Base-by-base conservation (phyloP, 2,329 filamentous ascomycete genomes). In the Aspergillus oerlinghausenensis region DNA sequence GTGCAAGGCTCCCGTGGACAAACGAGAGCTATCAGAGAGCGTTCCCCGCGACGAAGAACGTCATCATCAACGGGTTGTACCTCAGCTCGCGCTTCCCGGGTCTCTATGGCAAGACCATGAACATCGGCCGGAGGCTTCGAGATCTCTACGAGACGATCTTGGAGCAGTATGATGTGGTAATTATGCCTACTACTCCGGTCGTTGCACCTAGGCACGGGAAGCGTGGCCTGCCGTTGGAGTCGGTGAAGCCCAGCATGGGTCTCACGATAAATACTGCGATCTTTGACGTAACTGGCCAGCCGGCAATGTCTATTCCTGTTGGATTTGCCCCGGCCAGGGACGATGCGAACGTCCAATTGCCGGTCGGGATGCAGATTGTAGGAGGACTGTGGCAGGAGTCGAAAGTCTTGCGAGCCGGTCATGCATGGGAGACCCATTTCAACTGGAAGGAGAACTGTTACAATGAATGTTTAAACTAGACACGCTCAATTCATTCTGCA, bases 281-380 rank as follows among this genome's bases (percentile, higher is more conserved):
- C 2, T 85, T 85, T 67, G 82, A 85, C 61, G 74, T 80, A 2
- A 84, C 81, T 0, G 82, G 82, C 0, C 82, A 84, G 60, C 82
- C 83, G 0, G 83, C 81, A 0, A 64, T 85, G 60, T 75, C 78
- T 0, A 69, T 84, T 49, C 82, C 82, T 0, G 71, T 81, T 35
- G 82, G 82, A 0, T 76, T 79, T 61, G 69, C 77, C 2, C 57
- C 66, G 5, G 63, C 67, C 4, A 63, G 57, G 35, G 67, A 66
- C 5, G 52, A 68, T 50, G 23, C 49, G 1, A 42, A 65, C 2
- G 50, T 78, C 0, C 58, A 66, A 55, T 63, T 84, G 21, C 82
- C 81, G 0, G 79, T 83, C 0, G 80, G 82, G 0, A 75, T 84
- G 74, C 81, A 85, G 62, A 75, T 85, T 50, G 78, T 84, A 11